Percentiles rank a stretch among this genome's conserved stretches.
Evolutionary conservation across 306 rosid species (phyloP).

Genomic region (Inga oerstediana): DNA sequence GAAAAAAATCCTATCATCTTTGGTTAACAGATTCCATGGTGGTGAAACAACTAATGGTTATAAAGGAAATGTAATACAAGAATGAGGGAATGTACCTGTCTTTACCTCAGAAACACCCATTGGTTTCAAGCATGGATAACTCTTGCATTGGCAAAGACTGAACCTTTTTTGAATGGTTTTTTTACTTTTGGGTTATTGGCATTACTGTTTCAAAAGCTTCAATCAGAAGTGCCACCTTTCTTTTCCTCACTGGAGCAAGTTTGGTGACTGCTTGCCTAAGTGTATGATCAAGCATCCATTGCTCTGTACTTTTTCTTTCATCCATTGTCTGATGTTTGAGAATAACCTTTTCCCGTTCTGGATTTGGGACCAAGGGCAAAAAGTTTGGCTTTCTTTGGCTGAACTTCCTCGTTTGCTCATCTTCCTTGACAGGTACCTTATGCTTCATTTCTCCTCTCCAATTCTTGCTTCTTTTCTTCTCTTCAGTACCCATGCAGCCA

Average conservation of each 20-base stretch:
- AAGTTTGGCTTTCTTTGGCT: slow-evolving; percentile 67
- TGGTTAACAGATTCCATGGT: neutral
- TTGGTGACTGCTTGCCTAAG: slow-evolving; percentile 66
- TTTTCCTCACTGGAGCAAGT: slow-evolving; percentile 80
- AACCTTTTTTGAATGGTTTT: slow-evolving; percentile 42
- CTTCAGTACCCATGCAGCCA: slow-evolving; percentile 32
- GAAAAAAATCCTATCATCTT: neutral
- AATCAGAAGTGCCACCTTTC: slow-evolving; percentile 83
- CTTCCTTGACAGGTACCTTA: slow-evolving; percentile 47
- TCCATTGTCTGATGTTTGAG: slow-evolving; percentile 76
- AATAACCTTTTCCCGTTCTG: slow-evolving; percentile 61
- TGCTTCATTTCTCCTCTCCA: slow-evolving; percentile 43
- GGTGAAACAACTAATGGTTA: neutral
- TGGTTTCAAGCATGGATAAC: slow-evolving; percentile 76
- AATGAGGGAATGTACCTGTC: neutral
- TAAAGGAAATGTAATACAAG: neutral
- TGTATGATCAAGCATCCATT: slow-evolving; percentile 90
- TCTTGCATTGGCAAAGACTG: slow-evolving; percentile 48
- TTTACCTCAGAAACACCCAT: slow-evolving; percentile 34
- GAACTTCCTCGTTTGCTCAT: slow-evolving; percentile 52
- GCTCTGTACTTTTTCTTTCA: slow-evolving; percentile 72
- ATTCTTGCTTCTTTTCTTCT: slow-evolving; percentile 26
- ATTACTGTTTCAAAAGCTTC: slow-evolving; percentile 85
- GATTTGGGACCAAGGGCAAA: slow-evolving; percentile 59
- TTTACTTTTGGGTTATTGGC: slow-evolving; percentile 50